Evolutionary conservation across 2,329 filamentous ascomycete genomes (phyloP), one percentile per base, ranked within the genome.

Genomic region (Claviceps cyperi): DNA sequence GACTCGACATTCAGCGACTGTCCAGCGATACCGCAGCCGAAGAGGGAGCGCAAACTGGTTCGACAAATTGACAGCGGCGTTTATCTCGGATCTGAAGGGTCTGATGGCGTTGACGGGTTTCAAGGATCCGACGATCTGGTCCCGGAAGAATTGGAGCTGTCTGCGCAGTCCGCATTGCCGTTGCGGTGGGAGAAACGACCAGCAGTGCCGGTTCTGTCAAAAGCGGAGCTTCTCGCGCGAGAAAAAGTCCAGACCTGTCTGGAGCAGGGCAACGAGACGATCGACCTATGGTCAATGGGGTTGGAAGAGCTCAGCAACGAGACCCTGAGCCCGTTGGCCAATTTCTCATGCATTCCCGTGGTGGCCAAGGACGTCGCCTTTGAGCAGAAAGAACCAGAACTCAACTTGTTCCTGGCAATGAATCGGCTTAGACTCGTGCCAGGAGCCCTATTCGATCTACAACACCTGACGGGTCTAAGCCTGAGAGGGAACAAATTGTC

Each of bases 61-160:
- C 72, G 79, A 48, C 77, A 83, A 55, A 67, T 76, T 51, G 84
- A 87, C 63, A 86, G 82, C 62, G 81, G 80, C 47, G 75, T 88
- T 3, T 87, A 75, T 65, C 73, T 87, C 67, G 78, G 74, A 4
- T 83, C 78, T 53, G 82, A 84, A 51, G 65, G 60, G 28, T 32
- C 28, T 32, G 28, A 32, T 11, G 28, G 28, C 11, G 9, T 32
- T 11, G 28, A 32, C 67, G 78, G 74, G 4, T 83, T 78, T 53
- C 81, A 84, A 51, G 65, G 60, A 35, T 66, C 69, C 11, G 74
- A 72, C 22, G 69, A 70, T 28, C 49, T 61, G 22, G 51, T 32
- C 11, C 14, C 63, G 46, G 67, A 68, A 3, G 56, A 55, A 3
- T 53, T 67, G 9, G 61, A 64, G 24, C 48, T 58, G n/a, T 57